phyloP scores from a whole-genome alignment of 2,329 filamentous ascomycete species.

The Aspergillus sp. region DNA sequence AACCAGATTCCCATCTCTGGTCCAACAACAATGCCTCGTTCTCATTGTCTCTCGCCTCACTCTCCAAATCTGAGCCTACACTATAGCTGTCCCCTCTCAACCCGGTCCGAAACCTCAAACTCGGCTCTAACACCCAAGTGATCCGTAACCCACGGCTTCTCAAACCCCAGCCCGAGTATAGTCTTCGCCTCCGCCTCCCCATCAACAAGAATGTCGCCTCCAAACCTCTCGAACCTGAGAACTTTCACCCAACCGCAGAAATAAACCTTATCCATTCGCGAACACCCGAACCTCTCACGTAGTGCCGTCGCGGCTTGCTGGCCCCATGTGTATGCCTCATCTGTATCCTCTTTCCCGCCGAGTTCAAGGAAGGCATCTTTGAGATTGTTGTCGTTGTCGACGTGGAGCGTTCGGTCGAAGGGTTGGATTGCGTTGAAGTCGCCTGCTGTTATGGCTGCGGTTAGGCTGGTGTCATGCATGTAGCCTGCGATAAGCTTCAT shows the following conservation, averaged over 20 bases:
- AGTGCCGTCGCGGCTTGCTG: conserved; percentile 13
- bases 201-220: conserved; percentile 6
- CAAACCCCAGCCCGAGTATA: conserved; percentile 12
- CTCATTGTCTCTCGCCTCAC: not conserved
- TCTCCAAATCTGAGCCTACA: not conserved
- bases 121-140: conserved; percentile 17
- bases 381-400: conserved; percentile 7
- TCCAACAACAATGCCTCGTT: too few species aligned
- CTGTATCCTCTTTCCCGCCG: conserved; percentile 10
- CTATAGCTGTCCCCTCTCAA: not conserved
- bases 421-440: conserved; percentile 21
- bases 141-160: conserved; percentile 20
- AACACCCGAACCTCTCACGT: conserved; percentile 12
- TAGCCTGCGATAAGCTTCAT: conserved; percentile 5
- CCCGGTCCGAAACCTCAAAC: not conserved
- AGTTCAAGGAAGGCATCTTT: conserved; percentile 18
- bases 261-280: conserved; percentile 20
- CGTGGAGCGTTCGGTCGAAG: conserved; percentile 9
- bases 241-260: conserved; percentile 5
- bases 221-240: conserved; percentile 11
- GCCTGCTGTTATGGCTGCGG: not conserved
- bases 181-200: not conserved
- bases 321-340: conserved; percentile 19
- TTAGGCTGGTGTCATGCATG: not conserved
- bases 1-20: too few species aligned